Evolutionary conservation across 257 asterid genomes (phyloP), one percentile per base, ranked within the genome.

Genomic region (Verbascum thapsus): DNA sequence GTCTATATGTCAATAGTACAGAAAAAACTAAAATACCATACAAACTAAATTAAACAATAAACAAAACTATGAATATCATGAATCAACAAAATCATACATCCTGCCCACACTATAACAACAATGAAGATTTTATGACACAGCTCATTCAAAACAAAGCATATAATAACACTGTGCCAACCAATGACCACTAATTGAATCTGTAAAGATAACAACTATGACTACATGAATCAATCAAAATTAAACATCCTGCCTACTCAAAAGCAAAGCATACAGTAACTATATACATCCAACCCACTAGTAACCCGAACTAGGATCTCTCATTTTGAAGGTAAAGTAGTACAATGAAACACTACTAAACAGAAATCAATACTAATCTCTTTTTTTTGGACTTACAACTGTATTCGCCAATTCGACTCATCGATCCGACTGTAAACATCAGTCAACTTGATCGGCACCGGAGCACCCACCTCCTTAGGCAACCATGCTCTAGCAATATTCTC

Each of bases 361-460:
- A 2, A 53, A 4, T 42, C 30, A 11, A 53, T 23, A 23, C 43
- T 44, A 16, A 58, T 22, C 23, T 35, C 15, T 56, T 58, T 26
- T 43, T 18, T 23, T 60, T 9, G n/a, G n/a, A 79, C 97, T 78
- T 71, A 92, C 97, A 89, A 61, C 26, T 88, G 80, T 54, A 92
- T 77, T 38, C 99, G 81, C 99, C 99, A 92, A 48, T 78, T 72
- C 30, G 56, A 22, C 23, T 80, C 76, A 35, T 75, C 70, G 35
- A 84, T 71, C 74, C 84, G 82, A 42, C 68, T 72, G 52, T 69
- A 78, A 58, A 92, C 97, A 43, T 89, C 86, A 13, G 77, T 74
- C 83, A 87, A 69, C 79, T 75, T 83, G 45, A 90, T 61, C 6
- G 96, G 97, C 52, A 71, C 23, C 0, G 74, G 50, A 26, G 59